Conservation (phyloP, 2,329 filamentous ascomycete species). For the Thielaviopsis ethacetica region DNA sequence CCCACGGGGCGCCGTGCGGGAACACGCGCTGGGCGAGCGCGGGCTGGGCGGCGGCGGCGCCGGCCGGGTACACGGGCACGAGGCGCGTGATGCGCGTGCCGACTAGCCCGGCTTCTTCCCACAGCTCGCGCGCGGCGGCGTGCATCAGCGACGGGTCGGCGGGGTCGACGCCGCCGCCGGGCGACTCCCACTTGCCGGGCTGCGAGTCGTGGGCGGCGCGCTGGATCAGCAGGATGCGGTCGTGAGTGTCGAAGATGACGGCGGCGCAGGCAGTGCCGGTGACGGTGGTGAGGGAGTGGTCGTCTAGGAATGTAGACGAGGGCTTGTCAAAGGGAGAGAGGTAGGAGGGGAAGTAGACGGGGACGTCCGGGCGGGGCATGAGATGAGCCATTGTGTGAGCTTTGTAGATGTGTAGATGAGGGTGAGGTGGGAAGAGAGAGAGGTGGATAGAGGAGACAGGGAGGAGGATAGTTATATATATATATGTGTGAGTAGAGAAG, state of each 20-base stretch:
- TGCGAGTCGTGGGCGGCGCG: constrained; percentile 28
- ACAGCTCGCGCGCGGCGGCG: constrained; percentile 30
- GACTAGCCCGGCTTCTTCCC: constrained; percentile 29
- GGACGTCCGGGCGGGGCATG: constrained; percentile 10
- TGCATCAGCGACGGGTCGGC: constrained; percentile 26
- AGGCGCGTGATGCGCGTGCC: constrained; percentile 17
- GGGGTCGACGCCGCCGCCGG: constrained; percentile 30
- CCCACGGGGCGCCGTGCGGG: constrained; percentile 1
- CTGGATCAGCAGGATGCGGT: constrained; percentile 28
- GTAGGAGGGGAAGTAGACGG: constrained; percentile 11
- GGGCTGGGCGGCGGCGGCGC: constrained; percentile 9
- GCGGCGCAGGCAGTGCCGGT: constrained; percentile 20
- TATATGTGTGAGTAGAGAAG: too few relatives aligned
- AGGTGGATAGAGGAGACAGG: background rate
- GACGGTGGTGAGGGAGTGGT: constrained; percentile 9
- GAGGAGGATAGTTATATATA: background rate
- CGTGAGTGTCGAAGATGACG: constrained; percentile 20
- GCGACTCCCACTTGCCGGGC: constrained; percentile 31
- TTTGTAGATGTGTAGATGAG: background rate
- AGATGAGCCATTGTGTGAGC: constrained; percentile 8
- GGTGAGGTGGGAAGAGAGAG: background rate
- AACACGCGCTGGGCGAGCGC: constrained; percentile 1
- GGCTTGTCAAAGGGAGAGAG: constrained; percentile 14
- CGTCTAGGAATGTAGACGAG: constrained; percentile 11
- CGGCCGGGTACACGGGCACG: constrained; percentile 17